These are phyloP conservation scores for Margaritispora aquatica DNA, from an alignment of 495 filamentous ascomycete species.

Conservation along the genomic window DNA sequence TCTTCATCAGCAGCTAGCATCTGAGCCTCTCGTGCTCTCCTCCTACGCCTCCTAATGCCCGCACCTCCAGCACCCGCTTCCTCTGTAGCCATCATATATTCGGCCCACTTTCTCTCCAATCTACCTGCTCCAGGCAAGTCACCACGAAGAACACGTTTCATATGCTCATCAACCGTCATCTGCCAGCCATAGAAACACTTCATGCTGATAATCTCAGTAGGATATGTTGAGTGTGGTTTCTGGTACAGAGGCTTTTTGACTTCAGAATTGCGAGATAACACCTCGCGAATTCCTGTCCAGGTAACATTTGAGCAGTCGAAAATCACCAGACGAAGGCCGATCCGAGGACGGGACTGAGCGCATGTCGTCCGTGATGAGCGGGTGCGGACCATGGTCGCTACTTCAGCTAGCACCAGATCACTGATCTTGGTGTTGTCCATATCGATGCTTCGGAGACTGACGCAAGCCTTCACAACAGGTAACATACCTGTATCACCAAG, in stretches of 20 bases:
- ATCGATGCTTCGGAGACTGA: slow-evolving; percentile 60
- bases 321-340: slow-evolving; percentile 71
- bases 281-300: slow-evolving; percentile 85
- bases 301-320: slow-evolving; percentile 90
- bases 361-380: slow-evolving; percentile 47
- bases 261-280: slow-evolving; percentile 78
- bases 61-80: slow-evolving; percentile 64
- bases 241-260: slow-evolving; percentile 33
- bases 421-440: slow-evolving; percentile 94
- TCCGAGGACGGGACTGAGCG: slow-evolving; percentile 34
- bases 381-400: slow-evolving; percentile 63
- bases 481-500: slow-evolving; percentile 83
- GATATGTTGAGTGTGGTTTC: slow-evolving; percentile 36
- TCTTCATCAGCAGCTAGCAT: slow-evolving; percentile 69
- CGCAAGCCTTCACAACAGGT: slow-evolving; percentile 70
- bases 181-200: slow-evolving; percentile 97
- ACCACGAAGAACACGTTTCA: slow-evolving; percentile 70
- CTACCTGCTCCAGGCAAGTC: slow-evolving; percentile 63
- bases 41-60: slow-evolving; percentile 57
- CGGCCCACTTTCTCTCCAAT: slow-evolving; percentile 85
- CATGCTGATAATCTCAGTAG: slow-evolving; percentile 70
- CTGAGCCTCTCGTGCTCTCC: slow-evolving; percentile 72
- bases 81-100: slow-evolving; percentile 87
- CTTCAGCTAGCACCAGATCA: slow-evolving; percentile 83
- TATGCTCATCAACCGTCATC: slow-evolving; percentile 89